Evolutionary conservation across 257 asterid species (phyloP), one percentile per base, ranked within the genome.

Genomic region (Jacaranda mimosifolia): DNA sequence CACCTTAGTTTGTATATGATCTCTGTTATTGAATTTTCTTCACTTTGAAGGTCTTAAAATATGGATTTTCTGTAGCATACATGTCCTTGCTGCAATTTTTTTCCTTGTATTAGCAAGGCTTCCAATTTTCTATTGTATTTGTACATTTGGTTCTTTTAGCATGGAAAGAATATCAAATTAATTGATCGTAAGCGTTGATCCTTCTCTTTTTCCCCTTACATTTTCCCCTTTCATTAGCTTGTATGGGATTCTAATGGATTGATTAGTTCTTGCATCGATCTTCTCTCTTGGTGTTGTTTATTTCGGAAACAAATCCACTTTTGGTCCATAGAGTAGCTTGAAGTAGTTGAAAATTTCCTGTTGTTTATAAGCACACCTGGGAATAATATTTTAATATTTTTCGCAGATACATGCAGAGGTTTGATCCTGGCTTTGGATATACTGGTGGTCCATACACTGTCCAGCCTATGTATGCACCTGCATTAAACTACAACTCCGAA

Each of bases 391-490:
- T 38, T n/a, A 21, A 46, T 72, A 13, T 35, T 83, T 66, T 48
- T 75, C 73, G 65, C 80, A 96, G 99, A 78, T 96, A 92, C 90
- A 70, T 89, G 95, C 99, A 96, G 83, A 92, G 99, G 80, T 96
- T 96, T 85, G 98, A 96, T 82, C 99, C 98, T 60, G 98, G 97
- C 45, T 96, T 92, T 84, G 99, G 99, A 80, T 96, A 85, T 73
- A 85, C 80, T 86, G 97, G 94, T 63, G 96, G 92, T 19, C 90
- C 97, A 17, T 96, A 93, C 72, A 49, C 96, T 57, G 86, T 96
- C 80, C 98, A 88, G 87, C 98, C 98, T 42, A 89, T 96, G 98
- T 96, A 92, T 78, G 88, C 98, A 65, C 98, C 99, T 86, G 92
- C 97, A 59, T 8, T 96, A 59, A 96, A 85, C 88, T 96, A 96